Percentiles rank a stretch among this genome's conserved stretches.
Evolutionary conservation across 2,329 filamentous ascomycete species (phyloP).

Genomic region (Verticillium zaregamsianum): DNA sequence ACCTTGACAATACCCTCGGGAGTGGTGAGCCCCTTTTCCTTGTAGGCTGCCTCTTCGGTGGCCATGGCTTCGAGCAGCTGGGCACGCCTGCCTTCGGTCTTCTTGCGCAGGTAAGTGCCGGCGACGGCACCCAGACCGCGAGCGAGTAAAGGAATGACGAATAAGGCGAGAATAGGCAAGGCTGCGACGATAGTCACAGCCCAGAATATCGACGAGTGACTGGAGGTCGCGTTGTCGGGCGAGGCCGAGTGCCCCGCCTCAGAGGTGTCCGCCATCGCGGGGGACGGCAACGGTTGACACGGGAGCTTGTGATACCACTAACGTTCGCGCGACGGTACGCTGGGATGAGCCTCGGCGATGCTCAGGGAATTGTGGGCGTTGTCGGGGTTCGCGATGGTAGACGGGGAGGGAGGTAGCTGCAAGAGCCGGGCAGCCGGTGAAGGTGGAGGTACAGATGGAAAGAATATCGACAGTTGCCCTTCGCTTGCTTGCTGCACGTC

Average conservation of each 20-base stretch:
- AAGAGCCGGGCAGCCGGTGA: background rate
- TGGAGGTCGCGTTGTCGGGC: background rate
- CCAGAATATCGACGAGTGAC: background rate
- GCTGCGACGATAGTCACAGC: slow-evolving; percentile 6
- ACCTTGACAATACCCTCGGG: slow-evolving; percentile 50
- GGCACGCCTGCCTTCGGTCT: slow-evolving; percentile 57
- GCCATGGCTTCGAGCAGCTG: slow-evolving; percentile 51
- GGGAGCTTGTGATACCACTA: background rate
- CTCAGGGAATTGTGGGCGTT: background rate
- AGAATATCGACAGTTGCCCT: background rate
- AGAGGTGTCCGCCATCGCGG: background rate
- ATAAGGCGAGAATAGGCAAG: slow-evolving; percentile 20
- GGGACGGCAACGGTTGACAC: background rate
- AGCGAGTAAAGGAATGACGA: slow-evolving; percentile 32
- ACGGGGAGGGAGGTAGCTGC: background rate
- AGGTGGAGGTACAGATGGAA: background rate
- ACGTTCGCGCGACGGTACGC: background rate
- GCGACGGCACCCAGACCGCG: slow-evolving; percentile 35
- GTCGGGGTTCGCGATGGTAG: background rate
- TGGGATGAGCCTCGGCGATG: background rate
- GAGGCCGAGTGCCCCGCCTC: background rate
- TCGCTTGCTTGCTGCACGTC: background rate
- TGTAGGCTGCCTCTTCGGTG: slow-evolving; percentile 33
- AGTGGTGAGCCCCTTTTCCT: slow-evolving; percentile 17
- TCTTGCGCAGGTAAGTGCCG: slow-evolving; percentile 59